A percentile compares a stretch with the other conserved stretches of the same genome.
Evolutionary conservation across 148 eudicot species (phyloP).

Genomic region (Amaranthus palmeri): DNA sequence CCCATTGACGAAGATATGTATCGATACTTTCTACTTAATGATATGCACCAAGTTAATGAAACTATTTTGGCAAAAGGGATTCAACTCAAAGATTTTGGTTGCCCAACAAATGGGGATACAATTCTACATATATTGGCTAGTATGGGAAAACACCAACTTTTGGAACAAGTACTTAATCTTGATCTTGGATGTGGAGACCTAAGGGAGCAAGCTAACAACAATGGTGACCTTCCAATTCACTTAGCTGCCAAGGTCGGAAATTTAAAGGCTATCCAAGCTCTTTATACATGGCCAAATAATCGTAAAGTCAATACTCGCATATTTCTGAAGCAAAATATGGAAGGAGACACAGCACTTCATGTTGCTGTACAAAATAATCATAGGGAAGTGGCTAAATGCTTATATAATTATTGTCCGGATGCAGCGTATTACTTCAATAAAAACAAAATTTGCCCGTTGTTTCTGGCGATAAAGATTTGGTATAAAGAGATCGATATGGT

Average conservation of each 20-base stretch:
- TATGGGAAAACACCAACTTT: neutral
- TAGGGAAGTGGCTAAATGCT: neutral
- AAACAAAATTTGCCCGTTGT: constrained; percentile 1
- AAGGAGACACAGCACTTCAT: neutral
- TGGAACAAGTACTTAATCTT: neutral
- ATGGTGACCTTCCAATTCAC: constrained; percentile 8
- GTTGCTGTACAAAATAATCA: neutral
- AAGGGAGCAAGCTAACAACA: neutral
- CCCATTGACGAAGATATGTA: neutral
- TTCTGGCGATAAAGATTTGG: neutral
- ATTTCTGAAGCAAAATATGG: neutral
- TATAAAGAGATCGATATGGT: too few species aligned
- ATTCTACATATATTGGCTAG: neutral
- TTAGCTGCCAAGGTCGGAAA: neutral
- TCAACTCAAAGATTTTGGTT: neutral
- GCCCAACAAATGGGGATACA: neutral
- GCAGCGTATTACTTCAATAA: constrained; percentile 4
- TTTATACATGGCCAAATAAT: neutral
- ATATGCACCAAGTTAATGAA: neutral
- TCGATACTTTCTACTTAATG: neutral
- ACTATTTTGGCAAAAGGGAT: neutral
- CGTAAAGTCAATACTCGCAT: too few species aligned
- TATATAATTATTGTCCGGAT: neutral
- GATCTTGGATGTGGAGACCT: neutral
- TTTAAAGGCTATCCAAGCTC: neutral